Base-by-base conservation (phyloP, 441 rosid species). In the Bocquillonia castaneifolia region DNA sequence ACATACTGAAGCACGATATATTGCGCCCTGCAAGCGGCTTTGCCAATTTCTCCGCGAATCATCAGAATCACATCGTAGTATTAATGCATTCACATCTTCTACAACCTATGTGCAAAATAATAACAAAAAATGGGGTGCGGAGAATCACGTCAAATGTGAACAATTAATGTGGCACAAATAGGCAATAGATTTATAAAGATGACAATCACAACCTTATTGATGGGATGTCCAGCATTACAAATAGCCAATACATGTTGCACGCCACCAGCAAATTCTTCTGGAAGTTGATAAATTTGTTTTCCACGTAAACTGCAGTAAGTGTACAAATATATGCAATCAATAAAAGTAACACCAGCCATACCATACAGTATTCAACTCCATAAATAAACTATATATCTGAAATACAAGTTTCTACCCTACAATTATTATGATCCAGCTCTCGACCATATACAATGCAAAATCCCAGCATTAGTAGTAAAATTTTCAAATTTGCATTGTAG, bases 1-100 rank as follows among this genome's bases (percentile, higher is more conserved):
- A 74, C 47, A 62, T 88, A 95, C 99, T 79, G 98, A 95, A 74
- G 93, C 89, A 84, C 81, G 88, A 75, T 95, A 90, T 70, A 88
- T 87, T 72, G 97, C 97, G 28, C 92, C 92, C 78, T 86, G 98
- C 82, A 95, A 82, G 67, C 93, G 93, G 68, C 79, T 88, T 78
- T 88, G 90, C 99, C 99, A 95, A 69, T 77, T 82, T 80, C 83
- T 86, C 76, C 77, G 79, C 50, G 85, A 86, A 59, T 92, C 96
- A 72, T 88, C 90, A 57, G 87, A 81, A 71, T 89, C 98, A 77
- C 85, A 89, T 75, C 77, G 77, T 58, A 92, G 63, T 70, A 95
- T 85, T 64, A 92, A 62, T 53, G 97, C 91, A 82, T 78, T 92
- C 56, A 66, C 88, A 83, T 92, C 97, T 82, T 95, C 98, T 72